Percentiles rank a stretch among this genome's conserved stretches.
Evolutionary conservation across 441 rosid species (phyloP).

Genomic region (Codiaeum variegatum): DNA sequence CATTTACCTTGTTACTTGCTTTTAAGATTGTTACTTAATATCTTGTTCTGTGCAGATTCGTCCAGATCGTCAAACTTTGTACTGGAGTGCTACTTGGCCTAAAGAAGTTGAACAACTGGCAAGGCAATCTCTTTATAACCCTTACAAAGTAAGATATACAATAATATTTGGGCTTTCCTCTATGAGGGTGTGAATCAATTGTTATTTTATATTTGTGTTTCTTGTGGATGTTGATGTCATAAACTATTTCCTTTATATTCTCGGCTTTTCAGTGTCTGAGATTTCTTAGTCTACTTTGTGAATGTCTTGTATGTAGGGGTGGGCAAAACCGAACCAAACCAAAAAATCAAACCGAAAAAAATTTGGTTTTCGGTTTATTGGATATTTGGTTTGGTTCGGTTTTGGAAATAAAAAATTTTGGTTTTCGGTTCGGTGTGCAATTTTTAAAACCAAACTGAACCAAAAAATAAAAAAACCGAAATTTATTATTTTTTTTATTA

Average conservation of each 20-base stretch:
- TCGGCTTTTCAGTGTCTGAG: background rate
- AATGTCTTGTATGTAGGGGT: background rate
- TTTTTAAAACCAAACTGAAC: too few relatives aligned
- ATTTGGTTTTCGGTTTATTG: too few relatives aligned
- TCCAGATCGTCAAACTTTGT: slow-evolving; percentile 91
- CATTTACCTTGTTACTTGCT: background rate
- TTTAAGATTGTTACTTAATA: slow-evolving; percentile 14
- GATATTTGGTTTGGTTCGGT: too few relatives aligned
- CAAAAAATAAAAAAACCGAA: too few relatives aligned
- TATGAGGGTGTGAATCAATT: background rate
- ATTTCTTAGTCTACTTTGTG: slow-evolving; percentile 1
- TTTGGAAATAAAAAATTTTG: too few relatives aligned
- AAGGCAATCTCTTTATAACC: slow-evolving; percentile 79
- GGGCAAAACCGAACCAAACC: too few relatives aligned
- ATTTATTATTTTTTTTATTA: too few relatives aligned
- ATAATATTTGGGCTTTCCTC: background rate
- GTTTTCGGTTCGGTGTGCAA: too few relatives aligned
- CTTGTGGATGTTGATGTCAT: background rate
- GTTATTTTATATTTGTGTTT: slow-evolving; percentile 6
- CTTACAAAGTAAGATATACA: slow-evolving; percentile 75
- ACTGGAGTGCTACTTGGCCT: slow-evolving; percentile 99
- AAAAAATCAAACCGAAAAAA: too few relatives aligned
- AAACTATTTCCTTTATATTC: background rate
- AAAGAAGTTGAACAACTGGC: slow-evolving; percentile 92
- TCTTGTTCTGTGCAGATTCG: slow-evolving; percentile 56